Base-by-base conservation (phyloP, 129 eudicot species). In the Artemisia tridentata region DNA sequence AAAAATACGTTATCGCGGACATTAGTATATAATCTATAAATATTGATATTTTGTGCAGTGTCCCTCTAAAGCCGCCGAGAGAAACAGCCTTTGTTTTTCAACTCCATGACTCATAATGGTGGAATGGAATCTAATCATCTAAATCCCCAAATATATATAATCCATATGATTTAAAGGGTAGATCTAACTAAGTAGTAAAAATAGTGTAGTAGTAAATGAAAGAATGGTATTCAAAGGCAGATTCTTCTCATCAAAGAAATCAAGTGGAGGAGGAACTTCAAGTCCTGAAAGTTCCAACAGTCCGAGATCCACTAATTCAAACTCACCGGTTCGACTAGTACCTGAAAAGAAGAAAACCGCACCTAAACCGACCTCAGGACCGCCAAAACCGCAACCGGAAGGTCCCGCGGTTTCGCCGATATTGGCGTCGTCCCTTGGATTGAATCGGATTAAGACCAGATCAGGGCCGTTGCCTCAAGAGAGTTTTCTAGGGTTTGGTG, bases 391-490 rank as follows among this genome's bases (percentile, higher is more conserved):
- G 0, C 56, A 73, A 62, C 76, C 82, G 21, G 80, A 76, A n/a
- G 88, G 31, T 25, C 68, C 85, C 46, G 63, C 91, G 17, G 88
- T 88, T 63, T 90, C 99, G 5, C 96, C 99, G 3, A 78, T 93
- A 46, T 58, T 85, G 60, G 97, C 99, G 0, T 89, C 99, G 3
- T 93, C 99, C 0, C 78, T 93, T 43, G 99, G 99, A 11, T 65
- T 90, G 76, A 93, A 93, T 69, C 86, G 89, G 88, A 93, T 93
- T 25, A 93, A 93, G 86, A 93, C 99, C n/a, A 80, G 99, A 81
- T 93, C 99, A 8, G 99, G 99, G 10, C 99, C 99, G 21, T 61
- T 93, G 82, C 93, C 99, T 0, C 97, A 86, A 75, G 99, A 93
- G 85, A 93, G 93, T 23, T 93, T 90, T 74, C 82, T 86, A 7